Evolutionary conservation across 192 early-diverging fungal species (phyloP).

Genomic region (Gryganskiella cystojenkinii): DNA sequence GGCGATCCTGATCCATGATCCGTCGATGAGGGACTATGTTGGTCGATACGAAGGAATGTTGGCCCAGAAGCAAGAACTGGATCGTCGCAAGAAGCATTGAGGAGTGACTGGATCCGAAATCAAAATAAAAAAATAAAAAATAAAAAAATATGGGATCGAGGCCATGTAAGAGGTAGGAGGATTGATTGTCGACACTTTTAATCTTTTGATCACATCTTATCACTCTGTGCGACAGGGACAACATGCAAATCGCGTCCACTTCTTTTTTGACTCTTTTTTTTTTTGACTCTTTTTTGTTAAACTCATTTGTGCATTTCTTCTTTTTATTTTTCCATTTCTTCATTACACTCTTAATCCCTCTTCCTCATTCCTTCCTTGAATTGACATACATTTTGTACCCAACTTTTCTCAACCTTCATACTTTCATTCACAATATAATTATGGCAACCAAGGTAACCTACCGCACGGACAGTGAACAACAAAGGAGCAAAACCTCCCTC

Average conservation of each 20-base stretch:
- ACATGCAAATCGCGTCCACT: too few relatives aligned
- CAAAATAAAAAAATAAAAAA: not conserved
- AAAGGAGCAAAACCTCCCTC: not conserved
- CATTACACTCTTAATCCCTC: not conserved
- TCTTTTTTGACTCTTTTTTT: conserved; percentile 6
- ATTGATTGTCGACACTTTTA: not conserved
- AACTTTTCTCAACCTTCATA: not conserved
- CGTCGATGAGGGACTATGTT: conserved; percentile 16
- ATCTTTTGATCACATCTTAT: not conserved
- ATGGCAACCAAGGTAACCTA: conserved; percentile 9
- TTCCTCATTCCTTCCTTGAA: not conserved
- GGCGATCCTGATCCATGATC: conserved; percentile 37
- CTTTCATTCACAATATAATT: not conserved
- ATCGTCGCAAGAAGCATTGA: conserved; percentile 7
- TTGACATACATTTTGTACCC: not conserved
- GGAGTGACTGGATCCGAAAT: not conserved
- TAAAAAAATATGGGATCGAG: too few relatives aligned
- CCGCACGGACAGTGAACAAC: not conserved
- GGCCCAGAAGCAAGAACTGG: conserved; percentile 3
- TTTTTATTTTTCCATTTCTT: not conserved
- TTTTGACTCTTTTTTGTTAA: not conserved
- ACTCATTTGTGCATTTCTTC: not conserved
- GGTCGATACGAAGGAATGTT: conserved; percentile 2
- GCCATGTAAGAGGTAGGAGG: too few relatives aligned
- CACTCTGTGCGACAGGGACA: conserved; percentile 1